Base-by-base conservation (phyloP, 2,329 filamentous ascomycete species). In the Aspergillus tamarii region DNA sequence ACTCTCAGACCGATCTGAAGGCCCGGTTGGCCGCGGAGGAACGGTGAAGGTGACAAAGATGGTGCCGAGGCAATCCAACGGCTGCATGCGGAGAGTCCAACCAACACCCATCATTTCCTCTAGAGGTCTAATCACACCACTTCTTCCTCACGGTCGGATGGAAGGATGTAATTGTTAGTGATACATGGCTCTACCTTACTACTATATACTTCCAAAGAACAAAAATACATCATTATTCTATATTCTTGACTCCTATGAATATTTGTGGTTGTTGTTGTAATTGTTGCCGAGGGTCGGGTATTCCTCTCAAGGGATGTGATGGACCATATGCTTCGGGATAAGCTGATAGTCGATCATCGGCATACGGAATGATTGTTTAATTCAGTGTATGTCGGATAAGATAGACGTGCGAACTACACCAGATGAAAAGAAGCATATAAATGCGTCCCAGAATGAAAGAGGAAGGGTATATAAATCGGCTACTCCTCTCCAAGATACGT, bases 21-120 rank as follows among this genome's bases (percentile, higher is more conserved):
- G 28, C 48, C 39, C 64, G 64, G 64, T 61, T 66, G 64, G 63
- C 62, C 60, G 63, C 64, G 64, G 63, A 73, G 69, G 61, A 67
- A 32, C 60, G 23, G n/a, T 21, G 21, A 26, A 41, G 48, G 36
- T 62, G 64, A 58, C 32, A 12, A 10, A 3, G 8, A 12, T 12
- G 52, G 16, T 53, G 16, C 64, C 64, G 64, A 66, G 64, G 63
- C 63, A 64, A 65, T 55, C 39, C 34, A 21, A 64, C 71, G 70
- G 70, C 67, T 72, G 71, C 70, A 73, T 70, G 71, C 72, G 66
- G 68, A 60, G 43, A 48, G 21, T 34, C 32, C 10, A 45, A 4
- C n/a, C 34, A 43, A 43, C 30, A 21, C 28, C 43, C 16, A 30
- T 30, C n/a, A 16, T 14, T 16, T 16, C 2, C 5, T 6, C 14